Percentiles rank a stretch among this genome's conserved stretches.
Evolutionary conservation across 306 rosid genomes (phyloP).

Genomic region (Corylus americana): DNA sequence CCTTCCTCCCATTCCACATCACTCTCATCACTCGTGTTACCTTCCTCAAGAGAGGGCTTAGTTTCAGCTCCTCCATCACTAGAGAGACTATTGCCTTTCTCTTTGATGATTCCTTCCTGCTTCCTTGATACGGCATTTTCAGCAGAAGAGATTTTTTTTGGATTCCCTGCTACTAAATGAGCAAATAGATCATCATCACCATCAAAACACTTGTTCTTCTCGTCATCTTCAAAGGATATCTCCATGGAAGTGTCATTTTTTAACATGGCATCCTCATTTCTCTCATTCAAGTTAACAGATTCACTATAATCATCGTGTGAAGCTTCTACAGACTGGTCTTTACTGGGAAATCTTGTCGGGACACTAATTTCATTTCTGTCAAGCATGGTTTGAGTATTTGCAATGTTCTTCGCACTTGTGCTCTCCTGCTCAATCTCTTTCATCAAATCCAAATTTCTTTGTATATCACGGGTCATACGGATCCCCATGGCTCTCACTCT

Average conservation of each 20-base stretch:
- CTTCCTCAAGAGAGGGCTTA: constrained; percentile 27
- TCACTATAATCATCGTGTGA: constrained; percentile 35
- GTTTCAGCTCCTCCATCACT: constrained; percentile 30
- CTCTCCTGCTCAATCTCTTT: constrained; percentile 79
- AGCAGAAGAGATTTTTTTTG: constrained; percentile 36
- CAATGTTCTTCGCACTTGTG: constrained; percentile 30
- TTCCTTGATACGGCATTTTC: constrained; percentile 35
- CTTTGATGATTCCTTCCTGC: constrained; percentile 55
- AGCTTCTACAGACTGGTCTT: constrained; percentile 28
- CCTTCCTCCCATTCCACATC: constrained; percentile 92
- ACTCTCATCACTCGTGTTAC: constrained; percentile 47
- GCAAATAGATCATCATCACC: constrained; percentile 76
- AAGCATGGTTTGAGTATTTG: constrained; percentile 27
- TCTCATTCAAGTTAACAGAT: constrained; percentile 35
- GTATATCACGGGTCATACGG: constrained; percentile 91
- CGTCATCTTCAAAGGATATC: constrained; percentile 63
- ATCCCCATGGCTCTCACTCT: constrained; percentile 94
- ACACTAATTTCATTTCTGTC: constrained; percentile 31
- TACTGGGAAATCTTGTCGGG: constrained; percentile 38
- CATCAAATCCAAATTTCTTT: constrained; percentile 94
- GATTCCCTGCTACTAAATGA: constrained; percentile 63
- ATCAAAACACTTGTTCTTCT: constrained; percentile 39
- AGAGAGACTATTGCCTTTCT: constrained; percentile 27
- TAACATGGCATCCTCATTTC: constrained; percentile 34
- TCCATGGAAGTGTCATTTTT: constrained; percentile 53